A percentile compares a stretch with the other conserved stretches of the same genome.
phyloP scores from a whole-genome alignment of 345 rosid genomes.

The Populus davidiana region DNA sequence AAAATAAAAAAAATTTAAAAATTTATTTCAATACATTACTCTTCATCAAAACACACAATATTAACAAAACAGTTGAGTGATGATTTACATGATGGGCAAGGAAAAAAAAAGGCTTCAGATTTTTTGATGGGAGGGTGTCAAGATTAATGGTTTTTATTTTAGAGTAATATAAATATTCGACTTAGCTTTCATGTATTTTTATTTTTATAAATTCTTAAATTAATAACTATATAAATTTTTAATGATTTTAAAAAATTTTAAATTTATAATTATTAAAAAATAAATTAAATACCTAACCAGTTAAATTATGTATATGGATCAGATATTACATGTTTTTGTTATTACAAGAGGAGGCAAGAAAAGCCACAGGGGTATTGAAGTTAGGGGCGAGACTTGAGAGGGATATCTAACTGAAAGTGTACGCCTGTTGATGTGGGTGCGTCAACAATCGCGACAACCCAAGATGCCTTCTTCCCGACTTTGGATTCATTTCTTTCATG shows the following conservation, averaged over 20 bases:
- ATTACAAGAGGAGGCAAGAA: slow-evolving; percentile 12
- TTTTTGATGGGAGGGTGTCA: slow-evolving; percentile 5
- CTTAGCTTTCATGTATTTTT: rapidly evolving
- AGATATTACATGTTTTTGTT: slow-evolving; percentile 7
- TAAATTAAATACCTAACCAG: rapidly evolving
- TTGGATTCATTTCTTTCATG: neutral
- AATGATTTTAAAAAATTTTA: no score
- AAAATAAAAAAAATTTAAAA: no score
- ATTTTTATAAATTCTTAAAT: rapidly evolving
- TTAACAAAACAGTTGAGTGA: no score
- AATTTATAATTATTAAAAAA: no score
- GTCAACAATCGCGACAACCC: neutral
- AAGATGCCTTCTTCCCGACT: neutral
- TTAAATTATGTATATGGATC: no score
- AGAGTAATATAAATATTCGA: rapidly evolving
- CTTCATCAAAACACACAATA: no score
- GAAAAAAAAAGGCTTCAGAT: neutral
- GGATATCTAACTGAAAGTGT: slow-evolving; percentile 14
- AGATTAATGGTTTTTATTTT: slow-evolving; percentile 1
- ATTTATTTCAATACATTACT: no score
- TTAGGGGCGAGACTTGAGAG: neutral
- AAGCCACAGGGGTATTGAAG: neutral
- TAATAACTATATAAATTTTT: rapidly evolving
- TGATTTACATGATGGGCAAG: neutral
- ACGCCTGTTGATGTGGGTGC: no score